Percentiles rank a stretch among this genome's conserved stretches.
phyloP scores from a whole-genome alignment of 2,329 filamentous ascomycete genomes.

The Paecilomyces niveus region DNA sequence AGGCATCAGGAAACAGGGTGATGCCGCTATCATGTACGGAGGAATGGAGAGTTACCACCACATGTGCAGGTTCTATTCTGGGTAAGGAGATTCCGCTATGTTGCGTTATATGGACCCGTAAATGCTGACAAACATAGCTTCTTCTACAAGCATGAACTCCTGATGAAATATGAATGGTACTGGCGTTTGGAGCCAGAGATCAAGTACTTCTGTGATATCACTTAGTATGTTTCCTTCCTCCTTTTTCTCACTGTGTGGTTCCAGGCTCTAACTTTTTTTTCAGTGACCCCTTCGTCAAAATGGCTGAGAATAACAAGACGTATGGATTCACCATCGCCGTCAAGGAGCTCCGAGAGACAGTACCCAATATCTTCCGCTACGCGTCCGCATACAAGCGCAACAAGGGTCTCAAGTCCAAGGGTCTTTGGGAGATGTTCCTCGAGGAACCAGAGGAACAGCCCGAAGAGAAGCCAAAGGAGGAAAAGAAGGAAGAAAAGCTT shows the following conservation, averaged over 20 bases:
- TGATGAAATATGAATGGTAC: constrained; percentile 98
- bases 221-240: constrained; percentile 61
- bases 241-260: constrained; percentile 2
- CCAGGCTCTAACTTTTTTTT: constrained; percentile 21
- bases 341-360: constrained; percentile 94
- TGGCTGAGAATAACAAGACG: constrained; percentile 92
- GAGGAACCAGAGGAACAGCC: constrained; percentile 56
- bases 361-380: constrained; percentile 97
- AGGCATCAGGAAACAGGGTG: constrained; percentile 92
- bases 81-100: constrained; percentile 50
- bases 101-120: constrained; percentile 1
- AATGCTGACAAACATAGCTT: constrained; percentile 48
- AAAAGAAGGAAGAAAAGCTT: constrained; percentile 60
- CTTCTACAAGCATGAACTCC: constrained; percentile 93
- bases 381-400: constrained; percentile 94
- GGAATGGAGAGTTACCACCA: constrained; percentile 98
- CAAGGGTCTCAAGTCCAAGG: constrained; percentile 84
- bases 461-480: constrained; percentile 47
- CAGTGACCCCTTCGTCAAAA: constrained; percentile 90
- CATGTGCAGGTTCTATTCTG: constrained; percentile 99
- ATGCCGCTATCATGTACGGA: constrained; percentile 97
- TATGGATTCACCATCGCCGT: constrained; percentile 99
- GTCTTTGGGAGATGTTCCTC: constrained; percentile 97
- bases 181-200: constrained; percentile 99
- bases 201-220: constrained; percentile 99